These are phyloP conservation scores for Globisporangium apiculatum DNA, from an alignment of 352 stramenopile genomes.

Conservation along the genomic window DNA sequence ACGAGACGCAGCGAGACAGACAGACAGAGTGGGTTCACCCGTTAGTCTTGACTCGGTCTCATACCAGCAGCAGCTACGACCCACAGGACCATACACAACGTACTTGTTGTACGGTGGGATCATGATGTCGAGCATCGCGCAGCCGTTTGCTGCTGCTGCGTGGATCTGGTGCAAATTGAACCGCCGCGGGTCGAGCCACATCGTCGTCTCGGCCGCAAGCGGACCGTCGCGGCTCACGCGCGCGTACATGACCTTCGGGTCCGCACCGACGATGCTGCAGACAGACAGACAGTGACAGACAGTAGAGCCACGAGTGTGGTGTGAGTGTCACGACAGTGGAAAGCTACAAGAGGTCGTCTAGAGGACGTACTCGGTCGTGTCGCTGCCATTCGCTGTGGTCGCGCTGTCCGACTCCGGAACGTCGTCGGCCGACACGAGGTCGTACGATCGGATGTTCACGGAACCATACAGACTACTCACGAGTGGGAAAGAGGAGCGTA, in stretches of 20 bases:
- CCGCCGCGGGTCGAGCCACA: conserved; percentile 73
- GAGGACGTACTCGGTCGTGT: not conserved
- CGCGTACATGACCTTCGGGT: conserved; percentile 48
- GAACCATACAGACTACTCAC: conserved; percentile 56
- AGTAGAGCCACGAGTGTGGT: not conserved
- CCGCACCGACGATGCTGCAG: conserved; percentile 27
- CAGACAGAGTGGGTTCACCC: not conserved
- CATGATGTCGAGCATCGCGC: conserved; percentile 78
- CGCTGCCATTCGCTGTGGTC: conserved; percentile 15
- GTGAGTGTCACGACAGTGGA: not conserved
- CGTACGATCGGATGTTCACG: conserved; percentile 66
- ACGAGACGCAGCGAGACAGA: not conserved
- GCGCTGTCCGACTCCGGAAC: no score
- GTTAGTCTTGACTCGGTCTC: no score
- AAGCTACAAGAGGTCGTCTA: no score
- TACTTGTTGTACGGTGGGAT: conserved; percentile 85
- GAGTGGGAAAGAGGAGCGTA: conserved; percentile 6
- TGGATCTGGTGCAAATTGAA: conserved; percentile 82
- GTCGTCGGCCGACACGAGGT: conserved; percentile 45
- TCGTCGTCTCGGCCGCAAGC: conserved; percentile 53
- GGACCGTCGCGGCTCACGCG: conserved; percentile 51
- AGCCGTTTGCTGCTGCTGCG: conserved; percentile 62
- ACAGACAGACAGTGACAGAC: not conserved
- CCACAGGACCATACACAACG: conserved; percentile 3
- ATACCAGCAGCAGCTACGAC: no score